These are phyloP conservation scores for Pycnococcus provasolii DNA, from an alignment of 139 green algal genomes.

Conservation along the genomic window DNA sequence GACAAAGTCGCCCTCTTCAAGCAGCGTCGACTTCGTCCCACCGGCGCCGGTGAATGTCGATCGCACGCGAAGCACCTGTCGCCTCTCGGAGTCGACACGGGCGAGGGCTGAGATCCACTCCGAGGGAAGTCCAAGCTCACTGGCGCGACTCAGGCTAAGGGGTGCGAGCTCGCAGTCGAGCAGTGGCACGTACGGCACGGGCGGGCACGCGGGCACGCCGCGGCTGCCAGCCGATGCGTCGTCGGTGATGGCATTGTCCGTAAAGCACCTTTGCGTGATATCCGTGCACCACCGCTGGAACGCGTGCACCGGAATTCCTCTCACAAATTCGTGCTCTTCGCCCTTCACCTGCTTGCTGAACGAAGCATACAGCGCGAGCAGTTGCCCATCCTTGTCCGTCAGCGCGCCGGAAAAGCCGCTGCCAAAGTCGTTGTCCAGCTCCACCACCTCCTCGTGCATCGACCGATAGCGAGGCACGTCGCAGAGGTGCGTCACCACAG, in stretches of 20 bases:
- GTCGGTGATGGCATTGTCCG: no score
- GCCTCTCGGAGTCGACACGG: conserved; percentile 19
- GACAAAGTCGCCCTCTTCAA: no score
- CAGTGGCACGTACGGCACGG: background rate
- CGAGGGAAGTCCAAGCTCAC: conserved; percentile 40
- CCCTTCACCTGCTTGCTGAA: conserved; percentile 66
- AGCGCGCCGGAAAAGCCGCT: conserved; percentile 64
- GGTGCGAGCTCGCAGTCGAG: background rate
- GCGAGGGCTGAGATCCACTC: conserved; percentile 40
- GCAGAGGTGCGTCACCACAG: conserved; percentile 43
- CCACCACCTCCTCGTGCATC: conserved; percentile 79
- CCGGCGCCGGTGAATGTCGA: background rate
- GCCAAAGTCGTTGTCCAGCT: conserved; percentile 86
- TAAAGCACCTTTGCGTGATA: background rate
- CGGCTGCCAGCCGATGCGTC: no score
- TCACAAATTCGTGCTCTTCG: conserved; percentile 41
- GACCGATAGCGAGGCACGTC: conserved; percentile 63
- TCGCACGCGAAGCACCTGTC: conserved; percentile 10
- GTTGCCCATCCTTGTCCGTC: conserved; percentile 45
- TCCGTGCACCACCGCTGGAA: background rate
- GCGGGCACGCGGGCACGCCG: background rate
- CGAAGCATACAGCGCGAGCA: conserved; percentile 64
- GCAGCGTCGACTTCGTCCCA: no score
- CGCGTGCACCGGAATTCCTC: conserved; percentile 13
- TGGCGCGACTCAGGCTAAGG: background rate